Base-by-base conservation (phyloP, 1,139 yeast genomes). In the Hyphopichia khmerensis region DNA sequence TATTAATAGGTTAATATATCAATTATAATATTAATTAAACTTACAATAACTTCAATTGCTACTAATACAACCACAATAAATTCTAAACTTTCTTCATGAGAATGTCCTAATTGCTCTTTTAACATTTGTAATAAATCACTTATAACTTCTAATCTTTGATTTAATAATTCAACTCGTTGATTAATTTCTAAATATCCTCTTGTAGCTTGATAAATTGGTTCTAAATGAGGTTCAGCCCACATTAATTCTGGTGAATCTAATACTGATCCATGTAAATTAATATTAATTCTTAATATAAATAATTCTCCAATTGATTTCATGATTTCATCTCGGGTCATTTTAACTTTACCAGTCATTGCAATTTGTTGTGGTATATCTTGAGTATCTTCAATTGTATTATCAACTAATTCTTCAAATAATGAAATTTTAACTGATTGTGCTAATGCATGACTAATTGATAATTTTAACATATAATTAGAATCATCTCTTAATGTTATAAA, bases 141-240 rank as follows among this genome's bases (percentile, higher is more conserved):
- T 43, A 93, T 89, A 15, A 93, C 98, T 57, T 93, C 98, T 36
- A 93, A 69, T 48, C 99, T 75, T 59, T 95, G 97, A 58, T 93
- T 93, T 45, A 93, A 70, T 42, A 93, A 68, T 33, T 89, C 86
- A 1, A 90, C 98, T 40, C 99, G 72, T 65, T 91, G 98, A 60
- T 90, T 90, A 52, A 93, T 91, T 57, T 91, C 98, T 50, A 91
- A 67, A 60, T 93, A 93, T 0, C 97, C 96, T 59, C 98, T 79
- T 2, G 96, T 88, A 0, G 98, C 97, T 62, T 90, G 97, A 63
- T 93, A 93, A 43, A 91, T 90, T 1, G 99, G 99, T 60, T 93
- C 98, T 46, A 93, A 71, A 56, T 91, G 96, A 1, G 99, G 99
- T 59, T 93, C 98, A 0, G 96, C 84, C 99, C 99, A 93, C 96